Conservation (phyloP, 1,139 yeast species). For the Magnusiomyces clavatus region DNA sequence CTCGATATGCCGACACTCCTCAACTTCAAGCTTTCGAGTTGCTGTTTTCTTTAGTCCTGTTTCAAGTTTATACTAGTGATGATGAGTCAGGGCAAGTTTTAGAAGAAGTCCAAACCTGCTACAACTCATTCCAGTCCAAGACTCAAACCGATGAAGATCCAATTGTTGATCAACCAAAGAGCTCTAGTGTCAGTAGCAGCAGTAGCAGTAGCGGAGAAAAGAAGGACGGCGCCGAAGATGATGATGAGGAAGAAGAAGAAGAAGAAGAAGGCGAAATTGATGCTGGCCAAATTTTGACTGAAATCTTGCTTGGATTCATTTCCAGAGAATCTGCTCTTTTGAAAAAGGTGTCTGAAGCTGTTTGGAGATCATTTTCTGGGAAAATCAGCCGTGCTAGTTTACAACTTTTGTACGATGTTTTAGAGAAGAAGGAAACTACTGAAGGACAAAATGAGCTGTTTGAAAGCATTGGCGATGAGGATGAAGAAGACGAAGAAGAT, state of each 20-base stretch:
- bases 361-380: slow-evolving; percentile 63
- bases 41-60: slow-evolving; percentile 65
- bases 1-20: slow-evolving; percentile 35
- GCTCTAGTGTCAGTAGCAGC: background rate
- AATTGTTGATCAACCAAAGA: background rate
- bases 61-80: slow-evolving; percentile 72
- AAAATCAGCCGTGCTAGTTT: slow-evolving; percentile 46
- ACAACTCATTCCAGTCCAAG: slow-evolving; percentile 27
- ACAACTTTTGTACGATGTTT: slow-evolving; percentile 54
- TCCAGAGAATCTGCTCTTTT: slow-evolving; percentile 65
- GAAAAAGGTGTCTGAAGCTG: slow-evolving; percentile 61
- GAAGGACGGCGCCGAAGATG: slow-evolving; percentile 16
- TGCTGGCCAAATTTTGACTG: slow-evolving; percentile 61
- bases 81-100: slow-evolving; percentile 67
- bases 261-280: slow-evolving; percentile 34
- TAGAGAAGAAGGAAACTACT: slow-evolving; percentile 68
- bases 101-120: slow-evolving; percentile 51
- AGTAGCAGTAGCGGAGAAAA: background rate
- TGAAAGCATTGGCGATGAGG: slow-evolving; percentile 45
- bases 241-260: slow-evolving; percentile 29
- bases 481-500: slow-evolving; percentile 34
- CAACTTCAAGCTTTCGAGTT: slow-evolving; percentile 56
- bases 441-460: slow-evolving; percentile 76
- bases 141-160: slow-evolving; percentile 10
- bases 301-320: slow-evolving; percentile 66